Conservation (phyloP, 129 eudicot species). For the Rutidosis leptorrhynchoides region DNA sequence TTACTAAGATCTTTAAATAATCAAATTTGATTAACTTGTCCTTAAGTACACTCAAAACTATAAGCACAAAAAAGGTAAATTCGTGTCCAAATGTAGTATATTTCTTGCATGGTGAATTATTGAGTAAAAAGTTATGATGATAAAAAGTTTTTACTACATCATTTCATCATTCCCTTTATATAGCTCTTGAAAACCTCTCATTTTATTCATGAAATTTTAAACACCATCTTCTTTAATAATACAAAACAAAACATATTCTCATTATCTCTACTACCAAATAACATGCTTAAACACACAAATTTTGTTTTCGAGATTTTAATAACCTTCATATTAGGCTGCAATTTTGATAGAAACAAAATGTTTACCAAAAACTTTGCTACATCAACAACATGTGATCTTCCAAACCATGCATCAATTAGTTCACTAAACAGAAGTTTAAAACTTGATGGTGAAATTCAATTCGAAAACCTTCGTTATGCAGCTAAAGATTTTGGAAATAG, state of each 20-base stretch:
- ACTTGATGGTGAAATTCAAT: slow-evolving; percentile 51
- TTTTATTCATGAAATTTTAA: slow-evolving; percentile 29
- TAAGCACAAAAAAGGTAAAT: not conserved
- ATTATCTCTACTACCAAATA: slow-evolving; percentile 22
- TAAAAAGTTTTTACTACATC: slow-evolving; percentile 2
- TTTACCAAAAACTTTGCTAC: slow-evolving; percentile 43
- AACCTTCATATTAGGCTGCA: slow-evolving; percentile 43
- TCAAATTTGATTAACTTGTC: not conserved
- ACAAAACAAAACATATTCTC: slow-evolving; percentile 15
- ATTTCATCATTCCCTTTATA: slow-evolving; percentile 35
- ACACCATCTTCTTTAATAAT: slow-evolving; percentile 29
- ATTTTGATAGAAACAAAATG: slow-evolving; percentile 36
- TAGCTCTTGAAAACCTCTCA: slow-evolving; percentile 39
- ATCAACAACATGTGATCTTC: slow-evolving; percentile 40
- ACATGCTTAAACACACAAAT: slow-evolving; percentile 36
- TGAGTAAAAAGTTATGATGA: not conserved
- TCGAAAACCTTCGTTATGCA: slow-evolving; percentile 53
- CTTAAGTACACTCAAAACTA: not conserved
- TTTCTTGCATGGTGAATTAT: slow-evolving; percentile 26
- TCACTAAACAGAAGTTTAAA: slow-evolving; percentile 30
- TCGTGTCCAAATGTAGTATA: slow-evolving; percentile 14
- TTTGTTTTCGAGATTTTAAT: slow-evolving; percentile 43
- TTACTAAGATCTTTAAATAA: not conserved
- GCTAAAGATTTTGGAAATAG: slow-evolving; percentile 86
- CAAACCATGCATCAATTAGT: slow-evolving; percentile 30